Evolutionary conservation across 495 filamentous ascomycete genomes (phyloP), one percentile per base, ranked within the genome.

Genomic region (Chaetomium cochliodes): DNA sequence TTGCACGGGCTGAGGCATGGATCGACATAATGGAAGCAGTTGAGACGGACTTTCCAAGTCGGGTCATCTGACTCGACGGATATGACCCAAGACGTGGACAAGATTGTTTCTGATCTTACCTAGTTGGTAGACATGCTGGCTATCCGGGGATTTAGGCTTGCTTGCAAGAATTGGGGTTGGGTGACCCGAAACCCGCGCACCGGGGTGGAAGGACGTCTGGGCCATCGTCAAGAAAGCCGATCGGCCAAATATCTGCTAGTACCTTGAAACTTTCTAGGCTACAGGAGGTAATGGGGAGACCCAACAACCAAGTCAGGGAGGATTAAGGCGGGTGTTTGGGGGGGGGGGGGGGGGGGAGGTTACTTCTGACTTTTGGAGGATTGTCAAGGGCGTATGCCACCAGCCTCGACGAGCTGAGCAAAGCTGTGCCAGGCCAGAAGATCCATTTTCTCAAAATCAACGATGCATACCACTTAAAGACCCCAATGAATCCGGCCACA

Each of bases 161-260:
- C 89, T 1, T 93, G 92, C 64, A 90, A 93, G 73, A 92, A 92
- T 66, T 92, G 90, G 89, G 91, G 89, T 75, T 93, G 90, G 91
- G 86, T 88, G 2, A 30, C 28, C 0, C 83, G 86, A 88, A 3
- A 30, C 28, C 0, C 83, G 86, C 33, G 89, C 89, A 0, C 86
- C 86, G 6, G 80, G 73, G 8, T 93, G 90, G 90, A 81, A 79
- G 60, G 79, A 84, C 28, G 86, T 87, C 15, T 92, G 87, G 85
- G 77, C 85, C 1, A 88, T 93, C 26, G 85, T 90, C 6, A 65
- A 81, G 52, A 79, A 75, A 13, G 86, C 87, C 4, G 76, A 89
- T 68, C 72, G 86, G 4, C 78, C 78, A 0, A 93, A 93, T 68
- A 75, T 92, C 33, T 90, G 91, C 0, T 75, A 93, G 3, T 93